A percentile compares a stretch with the other conserved stretches of the same genome.
Evolutionary conservation across 106 monocot genomes (phyloP).

Genomic region (Gastrodia elata): DNA sequence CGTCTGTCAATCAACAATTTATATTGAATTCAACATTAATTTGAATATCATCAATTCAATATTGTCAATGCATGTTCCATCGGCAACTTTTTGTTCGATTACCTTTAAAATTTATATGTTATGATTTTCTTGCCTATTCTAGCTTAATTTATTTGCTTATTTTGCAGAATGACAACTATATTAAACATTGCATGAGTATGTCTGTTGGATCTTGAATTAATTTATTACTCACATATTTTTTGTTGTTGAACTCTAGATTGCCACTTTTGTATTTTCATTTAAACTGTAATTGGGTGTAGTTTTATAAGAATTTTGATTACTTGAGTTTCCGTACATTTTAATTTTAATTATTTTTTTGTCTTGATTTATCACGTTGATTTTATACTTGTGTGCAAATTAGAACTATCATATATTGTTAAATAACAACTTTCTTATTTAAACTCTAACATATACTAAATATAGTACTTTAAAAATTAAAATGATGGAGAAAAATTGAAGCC

Average conservation of each 20-base stretch:
- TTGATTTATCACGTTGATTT: not conserved
- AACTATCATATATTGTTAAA: not conserved
- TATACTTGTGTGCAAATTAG: not conserved
- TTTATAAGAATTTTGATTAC: not conserved
- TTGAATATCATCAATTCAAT: not conserved
- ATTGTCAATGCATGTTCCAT: not conserved
- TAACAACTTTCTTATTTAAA: not conserved
- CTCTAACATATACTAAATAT: not conserved
- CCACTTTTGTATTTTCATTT: not conserved
- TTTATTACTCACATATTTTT: not conserved
- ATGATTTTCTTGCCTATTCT: no score
- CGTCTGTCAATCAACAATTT: not conserved
- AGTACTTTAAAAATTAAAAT: not conserved
- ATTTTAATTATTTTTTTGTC: not conserved
- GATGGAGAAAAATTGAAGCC: not conserved
- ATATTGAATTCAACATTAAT: not conserved
- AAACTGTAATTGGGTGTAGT: not conserved
- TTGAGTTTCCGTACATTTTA: not conserved
- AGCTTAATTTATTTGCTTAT: no score
- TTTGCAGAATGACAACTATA: no score
- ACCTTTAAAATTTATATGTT: no score
- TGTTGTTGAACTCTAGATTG: not conserved
- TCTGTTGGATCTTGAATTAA: not conserved
- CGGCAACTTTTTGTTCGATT: not conserved
- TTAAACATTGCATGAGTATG: not conserved